Conservation (phyloP, 2,329 filamentous ascomycete species). For the Cytospora piceae region DNA sequence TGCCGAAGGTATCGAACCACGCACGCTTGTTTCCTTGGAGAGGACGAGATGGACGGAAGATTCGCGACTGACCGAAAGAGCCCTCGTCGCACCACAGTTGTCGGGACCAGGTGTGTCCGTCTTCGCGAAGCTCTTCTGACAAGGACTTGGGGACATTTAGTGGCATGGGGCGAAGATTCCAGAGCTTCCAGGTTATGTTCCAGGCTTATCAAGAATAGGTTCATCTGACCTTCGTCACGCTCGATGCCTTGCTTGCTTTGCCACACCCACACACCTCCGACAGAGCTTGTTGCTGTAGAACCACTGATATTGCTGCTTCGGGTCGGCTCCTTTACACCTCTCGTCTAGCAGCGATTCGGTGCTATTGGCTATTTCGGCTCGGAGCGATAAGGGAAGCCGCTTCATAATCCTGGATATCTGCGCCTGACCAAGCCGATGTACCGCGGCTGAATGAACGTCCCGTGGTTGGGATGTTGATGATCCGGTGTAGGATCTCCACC, state of each 20-base stretch:
- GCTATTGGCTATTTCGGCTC: not conserved
- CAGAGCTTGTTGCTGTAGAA: too few species aligned
- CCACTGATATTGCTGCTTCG: too few species aligned
- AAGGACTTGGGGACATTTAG: too few species aligned
- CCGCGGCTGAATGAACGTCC: not conserved
- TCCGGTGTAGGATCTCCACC: not conserved
- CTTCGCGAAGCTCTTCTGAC: too few species aligned
- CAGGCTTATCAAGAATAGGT: too few species aligned
- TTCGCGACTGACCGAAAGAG: slow-evolving; percentile 8
- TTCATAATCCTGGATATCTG: not conserved
- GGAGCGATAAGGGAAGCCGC: not conserved
- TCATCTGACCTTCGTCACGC: too few species aligned
- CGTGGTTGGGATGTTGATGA: not conserved
- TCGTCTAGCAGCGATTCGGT: not conserved
- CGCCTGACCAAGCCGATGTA: not conserved
- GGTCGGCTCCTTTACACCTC: not conserved
- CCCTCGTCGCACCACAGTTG: not conserved
- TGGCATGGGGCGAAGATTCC: too few species aligned
- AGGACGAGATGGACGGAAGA: slow-evolving; percentile 3
- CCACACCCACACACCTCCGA: too few species aligned
- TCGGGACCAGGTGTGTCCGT: too few species aligned
- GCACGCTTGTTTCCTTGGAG: not conserved
- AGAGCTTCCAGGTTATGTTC: too few species aligned
- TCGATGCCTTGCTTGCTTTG: too few species aligned
- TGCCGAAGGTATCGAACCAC: slow-evolving; percentile 26